These are phyloP conservation scores for Boletus rex-veris DNA, from an alignment of 768 basidiomycete species.

Conservation along the genomic window DNA sequence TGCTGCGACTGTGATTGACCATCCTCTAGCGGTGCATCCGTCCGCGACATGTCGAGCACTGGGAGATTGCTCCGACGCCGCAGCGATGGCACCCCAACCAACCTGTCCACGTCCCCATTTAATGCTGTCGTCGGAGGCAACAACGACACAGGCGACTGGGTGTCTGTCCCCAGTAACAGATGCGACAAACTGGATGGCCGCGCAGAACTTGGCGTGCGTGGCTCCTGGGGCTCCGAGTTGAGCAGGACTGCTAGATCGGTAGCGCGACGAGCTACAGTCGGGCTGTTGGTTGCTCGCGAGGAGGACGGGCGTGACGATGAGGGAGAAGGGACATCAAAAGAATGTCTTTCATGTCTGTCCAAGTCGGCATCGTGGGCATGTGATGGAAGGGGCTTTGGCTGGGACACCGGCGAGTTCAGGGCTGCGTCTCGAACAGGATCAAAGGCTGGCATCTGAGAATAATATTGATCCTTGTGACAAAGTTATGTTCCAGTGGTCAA, in stretches of 20 bases:
- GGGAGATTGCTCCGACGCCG: constrained; percentile 32
- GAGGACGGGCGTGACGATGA: constrained; percentile 36
- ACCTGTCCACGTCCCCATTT: constrained; percentile 27
- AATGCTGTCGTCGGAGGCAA: not conserved
- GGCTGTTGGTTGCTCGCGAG: constrained; percentile 38
- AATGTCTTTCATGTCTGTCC: constrained; percentile 27
- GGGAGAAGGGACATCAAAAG: constrained; percentile 35
- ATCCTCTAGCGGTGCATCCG: constrained; percentile 22
- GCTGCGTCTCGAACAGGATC: constrained; percentile 88
- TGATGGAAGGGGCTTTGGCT: constrained; percentile 36
- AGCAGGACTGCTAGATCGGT: constrained; percentile 77
- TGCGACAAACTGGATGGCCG: constrained; percentile 45
- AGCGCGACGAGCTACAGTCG: constrained; percentile 55
- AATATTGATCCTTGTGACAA: not conserved
- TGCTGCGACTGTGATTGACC: constrained; percentile 16
- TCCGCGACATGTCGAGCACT: constrained; percentile 32
- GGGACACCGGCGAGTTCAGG: constrained; percentile 67
- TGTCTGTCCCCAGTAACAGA: constrained; percentile 32
- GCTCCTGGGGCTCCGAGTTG: constrained; percentile 53
- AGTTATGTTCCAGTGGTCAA: constrained; percentile 7
- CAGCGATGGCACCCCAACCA: constrained; percentile 24
- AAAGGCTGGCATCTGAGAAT: constrained; percentile 45
- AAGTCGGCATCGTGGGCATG: constrained; percentile 25
- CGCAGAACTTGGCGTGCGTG: constrained; percentile 34
- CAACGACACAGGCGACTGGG: constrained; percentile 22